Conservation (phyloP, 495 filamentous ascomycete genomes). For the Penicillium paradoxum region DNA sequence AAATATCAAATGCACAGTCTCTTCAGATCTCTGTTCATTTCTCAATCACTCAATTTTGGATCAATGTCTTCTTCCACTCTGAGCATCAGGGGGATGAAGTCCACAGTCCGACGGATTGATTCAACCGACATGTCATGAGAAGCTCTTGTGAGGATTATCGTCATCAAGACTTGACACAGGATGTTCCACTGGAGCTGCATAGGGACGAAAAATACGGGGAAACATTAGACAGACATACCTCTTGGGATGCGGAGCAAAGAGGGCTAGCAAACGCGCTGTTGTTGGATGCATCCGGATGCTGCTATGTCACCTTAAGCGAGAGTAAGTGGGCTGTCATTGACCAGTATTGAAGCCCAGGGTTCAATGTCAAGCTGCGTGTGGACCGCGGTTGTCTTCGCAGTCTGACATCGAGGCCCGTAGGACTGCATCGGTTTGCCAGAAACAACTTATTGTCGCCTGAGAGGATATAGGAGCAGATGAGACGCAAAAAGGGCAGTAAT, state of each 20-base stretch:
- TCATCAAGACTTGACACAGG: constrained; percentile 25
- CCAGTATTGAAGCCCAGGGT: neutral
- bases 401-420: neutral
- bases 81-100: constrained; percentile 23
- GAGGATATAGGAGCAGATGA: neutral
- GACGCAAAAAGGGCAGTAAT: neutral
- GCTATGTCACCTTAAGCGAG: neutral
- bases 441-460: neutral
- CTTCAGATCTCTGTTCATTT: constrained; percentile 44
- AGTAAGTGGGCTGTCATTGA: neutral
- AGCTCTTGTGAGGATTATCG: constrained; percentile 30
- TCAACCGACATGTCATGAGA: constrained; percentile 30
- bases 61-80: constrained; percentile 33
- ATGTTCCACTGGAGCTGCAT: neutral
- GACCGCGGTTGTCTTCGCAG: neutral
- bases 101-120: constrained; percentile 18
- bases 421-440: neutral
- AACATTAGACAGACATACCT: constrained; percentile 1
- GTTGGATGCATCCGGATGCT: neutral
- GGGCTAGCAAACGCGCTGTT: no score
- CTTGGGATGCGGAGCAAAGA: neutral
- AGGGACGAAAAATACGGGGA: neutral
- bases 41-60: constrained; percentile 33
- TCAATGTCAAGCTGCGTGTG: neutral
- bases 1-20: constrained; percentile 9